Conservation (phyloP, 2,329 filamentous ascomycete genomes). For the Phoma sp. region DNA sequence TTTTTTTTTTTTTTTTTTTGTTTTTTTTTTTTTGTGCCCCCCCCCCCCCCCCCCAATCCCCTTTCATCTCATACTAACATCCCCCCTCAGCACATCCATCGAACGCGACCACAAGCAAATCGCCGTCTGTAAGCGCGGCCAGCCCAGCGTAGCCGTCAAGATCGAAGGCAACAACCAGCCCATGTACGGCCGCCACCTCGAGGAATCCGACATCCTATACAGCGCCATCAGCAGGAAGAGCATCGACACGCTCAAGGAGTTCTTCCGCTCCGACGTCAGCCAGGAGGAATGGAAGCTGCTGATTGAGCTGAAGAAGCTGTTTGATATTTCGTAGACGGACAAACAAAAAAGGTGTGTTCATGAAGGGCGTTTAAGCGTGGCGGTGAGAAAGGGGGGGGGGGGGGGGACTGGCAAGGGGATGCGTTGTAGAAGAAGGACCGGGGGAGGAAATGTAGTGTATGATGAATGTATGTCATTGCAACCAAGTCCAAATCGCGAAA, state of each 20-base stretch:
- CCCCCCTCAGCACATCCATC: conserved; percentile 75
- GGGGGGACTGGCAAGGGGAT: neutral
- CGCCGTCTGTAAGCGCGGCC: conserved; percentile 88
- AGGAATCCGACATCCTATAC: conserved; percentile 89
- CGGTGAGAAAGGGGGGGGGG: neutral
- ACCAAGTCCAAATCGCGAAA: too few relatives aligned
- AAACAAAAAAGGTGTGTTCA: neutral
- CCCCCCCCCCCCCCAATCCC: too few relatives aligned
- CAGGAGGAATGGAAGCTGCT: conserved; percentile 96
- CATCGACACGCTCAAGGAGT: conserved; percentile 96
- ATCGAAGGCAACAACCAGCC: conserved; percentile 95
- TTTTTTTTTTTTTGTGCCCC: too few relatives aligned
- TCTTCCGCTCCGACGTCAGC: conserved; percentile 83
- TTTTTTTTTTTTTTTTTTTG: too few relatives aligned
- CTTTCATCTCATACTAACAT: neutral
- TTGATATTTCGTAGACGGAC: conserved; percentile 70
- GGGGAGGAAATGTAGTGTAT: too few relatives aligned
- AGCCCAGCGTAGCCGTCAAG: conserved; percentile 97
- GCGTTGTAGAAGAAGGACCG: too few relatives aligned
- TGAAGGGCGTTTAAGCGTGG: too few relatives aligned
- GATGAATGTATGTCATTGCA: too few relatives aligned
- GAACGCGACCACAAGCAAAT: conserved; percentile 98
- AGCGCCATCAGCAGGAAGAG: conserved; percentile 83
- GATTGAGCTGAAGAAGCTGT: conserved; percentile 92
- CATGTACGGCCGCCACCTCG: conserved; percentile 90